phyloP scores from a whole-genome alignment of 805 yeast genomes.

The Monosporozyma siamensis region DNA sequence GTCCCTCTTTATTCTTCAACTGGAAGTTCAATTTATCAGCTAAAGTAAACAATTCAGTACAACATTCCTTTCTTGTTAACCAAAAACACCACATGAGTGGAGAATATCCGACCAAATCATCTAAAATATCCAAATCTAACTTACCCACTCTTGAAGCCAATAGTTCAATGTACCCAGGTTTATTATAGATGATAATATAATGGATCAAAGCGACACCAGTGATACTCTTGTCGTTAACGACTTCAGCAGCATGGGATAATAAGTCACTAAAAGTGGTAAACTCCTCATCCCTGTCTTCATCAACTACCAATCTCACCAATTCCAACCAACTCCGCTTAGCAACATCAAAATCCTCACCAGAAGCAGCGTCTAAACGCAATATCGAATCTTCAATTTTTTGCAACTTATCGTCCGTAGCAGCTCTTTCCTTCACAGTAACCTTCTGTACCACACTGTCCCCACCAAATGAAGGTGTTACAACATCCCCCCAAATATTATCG shows the following conservation, averaged over 20 bases:
- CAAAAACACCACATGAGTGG: conserved; percentile 86
- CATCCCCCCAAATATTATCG: conserved; percentile 5
- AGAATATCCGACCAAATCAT: conserved; percentile 44
- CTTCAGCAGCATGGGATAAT: conserved; percentile 7
- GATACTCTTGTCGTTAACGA: conserved; percentile 17
- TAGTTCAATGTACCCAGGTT: conserved; percentile 40
- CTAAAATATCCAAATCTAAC: conserved; percentile 41
- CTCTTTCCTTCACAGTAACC: not conserved
- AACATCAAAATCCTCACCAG: not conserved
- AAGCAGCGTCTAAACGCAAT: not conserved
- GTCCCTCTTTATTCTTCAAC: conserved; percentile 27
- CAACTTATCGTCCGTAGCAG: not conserved
- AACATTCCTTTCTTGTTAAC: conserved; percentile 46
- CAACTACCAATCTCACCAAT: conserved; percentile 17
- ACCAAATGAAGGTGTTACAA: not conserved
- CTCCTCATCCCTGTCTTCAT: conserved; percentile 16
- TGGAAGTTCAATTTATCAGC: conserved; percentile 50
- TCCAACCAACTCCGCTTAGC: conserved; percentile 14
- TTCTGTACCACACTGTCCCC: not conserved
- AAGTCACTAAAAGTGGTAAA: conserved; percentile 15
- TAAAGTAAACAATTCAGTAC: conserved; percentile 45
- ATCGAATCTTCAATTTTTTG: not conserved
- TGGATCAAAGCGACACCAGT: conserved; percentile 41
- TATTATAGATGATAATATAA: conserved; percentile 48
- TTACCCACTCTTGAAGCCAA: conserved; percentile 30